Base-by-base conservation (phyloP, 495 filamentous ascomycete species). In the Aspergillus egyptiacus region DNA sequence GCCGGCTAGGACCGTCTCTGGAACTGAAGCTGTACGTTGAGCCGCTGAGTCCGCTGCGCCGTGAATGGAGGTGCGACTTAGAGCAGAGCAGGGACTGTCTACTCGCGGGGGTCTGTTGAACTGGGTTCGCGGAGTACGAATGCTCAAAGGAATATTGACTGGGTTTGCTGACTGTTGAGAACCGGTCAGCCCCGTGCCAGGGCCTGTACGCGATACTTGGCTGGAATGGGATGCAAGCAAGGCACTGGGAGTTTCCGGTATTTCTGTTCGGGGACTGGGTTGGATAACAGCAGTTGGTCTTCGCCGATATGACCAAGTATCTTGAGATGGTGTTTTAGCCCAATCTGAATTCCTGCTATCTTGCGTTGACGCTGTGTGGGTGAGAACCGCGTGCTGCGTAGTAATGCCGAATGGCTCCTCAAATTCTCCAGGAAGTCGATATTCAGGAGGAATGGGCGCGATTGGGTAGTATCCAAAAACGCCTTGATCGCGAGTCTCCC, bases 201-300 rank as follows among this genome's bases (percentile, higher is more conserved):
- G 13, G 15, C 20, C 22, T 6, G 11, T 8, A 13, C 17, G 28
- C 3, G 50, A 31, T 11, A 8, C 24, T 36, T 53, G 54, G 22
- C 19, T 56, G 22, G 38, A 28, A 25, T 37, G 9, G 5, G 20
- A 19, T 32, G 10, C 34, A 19, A 25, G 33, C 11, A 18, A 19
- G 24, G 19, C 31, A 33, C 50, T 37, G 13, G 64, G 59, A 10
- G 61, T 67, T 39, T 67, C 64, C 8, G 62, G 50, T 36, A 67
- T 57, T 31, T 65, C 62, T 24, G 28, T 19, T 6, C 9, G 31
- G 20, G 23, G 20, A 13, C 31, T 41, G 6, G 30, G 11, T 8
- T 28, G 39, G 8, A 30, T 11, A 9, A 34, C 15, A 6, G 22
- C 13, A 5, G 23, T 14, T 27, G 23, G 39, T 11, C 17, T 44